These are phyloP conservation scores for Colletotrichum sublineola DNA, from an alignment of 2,329 filamentous ascomycete species.

Conservation along the genomic window DNA sequence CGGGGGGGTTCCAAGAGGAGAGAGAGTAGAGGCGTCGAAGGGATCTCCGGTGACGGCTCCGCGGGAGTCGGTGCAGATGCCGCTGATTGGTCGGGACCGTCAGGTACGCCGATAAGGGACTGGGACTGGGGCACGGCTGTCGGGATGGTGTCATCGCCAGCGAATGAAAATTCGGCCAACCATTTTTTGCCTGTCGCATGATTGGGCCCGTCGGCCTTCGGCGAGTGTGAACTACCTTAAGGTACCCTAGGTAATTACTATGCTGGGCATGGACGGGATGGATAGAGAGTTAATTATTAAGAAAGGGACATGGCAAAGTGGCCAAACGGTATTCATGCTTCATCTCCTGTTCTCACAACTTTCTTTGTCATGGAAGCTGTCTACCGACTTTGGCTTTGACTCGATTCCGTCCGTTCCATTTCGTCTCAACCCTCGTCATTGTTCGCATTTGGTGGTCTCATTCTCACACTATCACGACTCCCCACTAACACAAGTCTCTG, in stretches of 20 bases:
- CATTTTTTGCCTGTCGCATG: slow-evolving; percentile 33
- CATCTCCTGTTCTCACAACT: not conserved
- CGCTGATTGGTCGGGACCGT: slow-evolving; percentile 41
- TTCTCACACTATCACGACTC: not conserved
- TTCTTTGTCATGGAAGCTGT: not conserved
- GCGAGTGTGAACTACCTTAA: not conserved
- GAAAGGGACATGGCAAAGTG: slow-evolving; percentile 1
- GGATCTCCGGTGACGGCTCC: slow-evolving; percentile 42
- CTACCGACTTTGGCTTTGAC: not conserved
- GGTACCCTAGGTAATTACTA: not conserved
- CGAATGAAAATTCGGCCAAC: slow-evolving; percentile 41
- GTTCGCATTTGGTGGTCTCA: not conserved
- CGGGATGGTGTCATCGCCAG: slow-evolving; percentile 42
- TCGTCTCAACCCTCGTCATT: not conserved
- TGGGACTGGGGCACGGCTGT: slow-evolving; percentile 28
- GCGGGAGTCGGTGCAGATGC: slow-evolving; percentile 38
- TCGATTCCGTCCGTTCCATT: not conserved
- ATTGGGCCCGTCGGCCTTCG: slow-evolving; percentile 33
- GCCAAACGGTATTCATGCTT: slow-evolving; percentile 6
- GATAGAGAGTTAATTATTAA: not conserved
- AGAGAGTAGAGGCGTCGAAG: not conserved
- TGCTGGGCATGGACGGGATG: not conserved
- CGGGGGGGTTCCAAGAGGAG: not conserved
- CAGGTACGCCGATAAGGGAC: slow-evolving; percentile 28
- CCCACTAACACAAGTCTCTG: slow-evolving; percentile 1